Conservation (phyloP, 805 yeast genomes). For the Schwanniomyces polymorphus region DNA sequence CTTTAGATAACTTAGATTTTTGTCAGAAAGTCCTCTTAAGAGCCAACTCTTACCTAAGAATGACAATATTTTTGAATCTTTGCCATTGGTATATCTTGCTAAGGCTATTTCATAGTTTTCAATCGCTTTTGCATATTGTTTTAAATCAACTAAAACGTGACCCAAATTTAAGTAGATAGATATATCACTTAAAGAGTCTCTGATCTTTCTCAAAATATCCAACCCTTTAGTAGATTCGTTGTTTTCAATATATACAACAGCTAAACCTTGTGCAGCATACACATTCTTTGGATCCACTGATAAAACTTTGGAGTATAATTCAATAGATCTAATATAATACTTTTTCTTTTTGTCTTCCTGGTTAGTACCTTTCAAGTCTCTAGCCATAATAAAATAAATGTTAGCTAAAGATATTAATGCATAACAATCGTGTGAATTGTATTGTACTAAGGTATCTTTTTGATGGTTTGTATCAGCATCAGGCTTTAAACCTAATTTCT, state of each 20-base stretch:
- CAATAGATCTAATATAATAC: constrained; percentile 87
- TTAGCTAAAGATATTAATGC: constrained; percentile 90
- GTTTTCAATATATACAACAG: constrained; percentile 87
- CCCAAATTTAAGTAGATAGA: constrained; percentile 85
- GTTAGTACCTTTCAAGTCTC: constrained; percentile 57
- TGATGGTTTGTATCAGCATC: constrained; percentile 76
- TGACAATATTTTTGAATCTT: constrained; percentile 66
- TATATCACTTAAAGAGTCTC: constrained; percentile 86
- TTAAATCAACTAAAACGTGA: constrained; percentile 79
- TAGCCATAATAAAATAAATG: constrained; percentile 77
- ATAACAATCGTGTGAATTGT: constrained; percentile 85
- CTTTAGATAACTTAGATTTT: constrained; percentile 56
- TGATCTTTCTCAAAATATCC: constrained; percentile 81
- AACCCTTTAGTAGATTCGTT: constrained; percentile 73
- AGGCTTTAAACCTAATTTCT: constrained; percentile 45
- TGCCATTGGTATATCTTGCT: constrained; percentile 58
- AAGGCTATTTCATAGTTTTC: constrained; percentile 86
- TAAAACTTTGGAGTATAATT: constrained; percentile 84
- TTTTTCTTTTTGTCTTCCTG: constrained; percentile 61
- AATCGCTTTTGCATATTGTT: constrained; percentile 81
- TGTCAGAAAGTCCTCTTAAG: constrained; percentile 69
- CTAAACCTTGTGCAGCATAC: constrained; percentile 97
- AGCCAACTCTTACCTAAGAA: constrained; percentile 89
- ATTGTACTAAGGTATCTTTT: constrained; percentile 78
- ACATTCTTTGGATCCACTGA: constrained; percentile 82